Percentiles rank a stretch among this genome's conserved stretches.
Conservation (phyloP, 2,329 filamentous ascomycete species). For the Cryoendolithus antarcticus region DNA sequence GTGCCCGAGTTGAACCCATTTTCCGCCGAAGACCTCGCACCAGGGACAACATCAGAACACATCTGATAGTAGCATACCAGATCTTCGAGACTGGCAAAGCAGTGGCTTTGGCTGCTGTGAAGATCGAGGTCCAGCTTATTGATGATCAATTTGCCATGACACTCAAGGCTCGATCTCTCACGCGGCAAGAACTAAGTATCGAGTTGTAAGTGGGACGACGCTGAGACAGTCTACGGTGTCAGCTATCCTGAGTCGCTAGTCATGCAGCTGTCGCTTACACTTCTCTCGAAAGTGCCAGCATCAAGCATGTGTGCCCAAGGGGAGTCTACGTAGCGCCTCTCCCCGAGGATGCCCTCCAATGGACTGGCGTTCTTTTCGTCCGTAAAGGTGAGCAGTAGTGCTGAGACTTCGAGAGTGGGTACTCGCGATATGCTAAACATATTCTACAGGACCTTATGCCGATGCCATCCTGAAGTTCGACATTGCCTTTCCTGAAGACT, state of each 20-base stretch:
- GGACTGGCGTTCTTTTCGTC: constrained; percentile 87
- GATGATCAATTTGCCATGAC: too few species aligned
- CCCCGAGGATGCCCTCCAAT: constrained; percentile 66
- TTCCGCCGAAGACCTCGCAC: too few species aligned
- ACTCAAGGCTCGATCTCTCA: constrained; percentile 29
- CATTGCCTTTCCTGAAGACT: constrained; percentile 71
- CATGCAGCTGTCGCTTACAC: not conserved
- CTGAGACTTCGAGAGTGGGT: constrained; percentile 4
- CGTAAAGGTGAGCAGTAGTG: constrained; percentile 52
- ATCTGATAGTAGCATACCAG: too few species aligned
- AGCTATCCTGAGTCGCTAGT: constrained; percentile 2
- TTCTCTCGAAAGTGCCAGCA: constrained; percentile 9
- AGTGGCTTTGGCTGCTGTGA: too few species aligned
- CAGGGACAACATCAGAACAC: too few species aligned
- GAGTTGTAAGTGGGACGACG: constrained; percentile 53
- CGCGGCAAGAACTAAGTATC: constrained; percentile 63
- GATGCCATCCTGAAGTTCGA: constrained; percentile 81
- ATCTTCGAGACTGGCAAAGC: too few species aligned
- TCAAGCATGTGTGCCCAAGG: constrained; percentile 57
- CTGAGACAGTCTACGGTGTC: not conserved
- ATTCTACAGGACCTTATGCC: constrained; percentile 64
- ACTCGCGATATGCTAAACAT: too few species aligned
- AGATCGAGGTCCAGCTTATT: too few species aligned
- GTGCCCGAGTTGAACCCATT: too few species aligned
- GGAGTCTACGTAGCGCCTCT: constrained; percentile 80